Evolutionary conservation across 768 basidiomycete species (phyloP).

Genomic region (Phanerodontia chrysosporium): DNA sequence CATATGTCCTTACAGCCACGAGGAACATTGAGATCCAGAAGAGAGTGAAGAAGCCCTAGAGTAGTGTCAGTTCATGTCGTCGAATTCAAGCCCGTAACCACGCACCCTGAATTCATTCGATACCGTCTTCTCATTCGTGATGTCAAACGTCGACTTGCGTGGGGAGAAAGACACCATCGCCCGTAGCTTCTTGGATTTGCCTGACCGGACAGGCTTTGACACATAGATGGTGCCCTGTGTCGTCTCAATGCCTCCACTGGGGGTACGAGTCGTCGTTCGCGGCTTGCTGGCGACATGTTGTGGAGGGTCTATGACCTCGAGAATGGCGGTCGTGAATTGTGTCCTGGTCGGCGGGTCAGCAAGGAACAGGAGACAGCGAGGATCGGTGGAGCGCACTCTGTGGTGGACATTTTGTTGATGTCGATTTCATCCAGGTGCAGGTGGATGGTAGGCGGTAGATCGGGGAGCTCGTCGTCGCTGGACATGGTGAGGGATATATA

Average conservation of each 20-base stretch:
- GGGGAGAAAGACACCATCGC: constrained; percentile 86
- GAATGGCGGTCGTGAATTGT: constrained; percentile 9
- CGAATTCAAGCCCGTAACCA: constrained; percentile 3
- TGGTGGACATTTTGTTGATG: constrained; percentile 5
- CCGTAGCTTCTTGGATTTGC: constrained; percentile 69
- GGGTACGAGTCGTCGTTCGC: constrained; percentile 4
- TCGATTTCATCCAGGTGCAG: constrained; percentile 7
- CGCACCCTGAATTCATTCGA: constrained; percentile 82
- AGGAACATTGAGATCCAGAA: constrained; percentile 93
- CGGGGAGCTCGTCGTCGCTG: not conserved
- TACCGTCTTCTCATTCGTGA: constrained; percentile 64
- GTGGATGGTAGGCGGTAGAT: constrained; percentile 1
- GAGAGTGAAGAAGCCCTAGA: constrained; percentile 87
- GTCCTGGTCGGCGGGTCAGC: not conserved
- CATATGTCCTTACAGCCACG: constrained; percentile 72
- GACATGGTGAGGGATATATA: not conserved
- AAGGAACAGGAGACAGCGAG: not conserved
- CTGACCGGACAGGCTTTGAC: constrained; percentile 72
- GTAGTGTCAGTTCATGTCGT: not conserved
- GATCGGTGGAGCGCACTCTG: not conserved
- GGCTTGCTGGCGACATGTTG: not conserved
- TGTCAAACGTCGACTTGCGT: constrained; percentile 82
- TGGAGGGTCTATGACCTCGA: constrained; percentile 8
- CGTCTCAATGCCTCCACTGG: constrained; percentile 39
- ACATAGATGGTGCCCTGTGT: constrained; percentile 67